These are phyloP conservation scores for Zopfia rhizophila DNA, from an alignment of 2,329 filamentous ascomycete species.

Conservation along the genomic window DNA sequence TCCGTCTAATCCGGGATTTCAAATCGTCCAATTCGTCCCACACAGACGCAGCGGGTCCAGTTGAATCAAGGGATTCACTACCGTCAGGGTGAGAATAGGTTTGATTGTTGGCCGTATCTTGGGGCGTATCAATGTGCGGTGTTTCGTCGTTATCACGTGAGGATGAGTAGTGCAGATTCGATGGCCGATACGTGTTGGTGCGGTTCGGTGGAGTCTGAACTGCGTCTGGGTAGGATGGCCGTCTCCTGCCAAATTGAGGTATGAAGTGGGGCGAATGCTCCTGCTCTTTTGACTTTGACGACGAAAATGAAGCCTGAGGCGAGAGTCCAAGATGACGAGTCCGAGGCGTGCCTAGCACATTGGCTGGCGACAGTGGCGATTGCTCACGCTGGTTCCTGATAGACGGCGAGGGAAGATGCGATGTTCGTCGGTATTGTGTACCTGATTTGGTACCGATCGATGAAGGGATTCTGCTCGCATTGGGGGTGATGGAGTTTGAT, in stretches of 20 bases:
- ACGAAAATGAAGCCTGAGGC: conserved; percentile 40
- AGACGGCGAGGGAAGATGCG: conserved; percentile 42
- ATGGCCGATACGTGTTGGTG: conserved; percentile 45
- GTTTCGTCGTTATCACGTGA: conserved; percentile 41
- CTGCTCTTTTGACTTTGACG: conserved; percentile 34
- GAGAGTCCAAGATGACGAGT: conserved; percentile 41
- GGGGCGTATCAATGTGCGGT: conserved; percentile 36
- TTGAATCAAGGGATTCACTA: conserved; percentile 88
- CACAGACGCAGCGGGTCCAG: conserved; percentile 88
- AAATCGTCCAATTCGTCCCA: conserved; percentile 98
- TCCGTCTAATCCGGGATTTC: conserved; percentile 88
- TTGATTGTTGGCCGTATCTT: conserved; percentile 28
- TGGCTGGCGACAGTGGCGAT: conserved; percentile 41
- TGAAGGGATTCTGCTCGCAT: conserved; percentile 39
- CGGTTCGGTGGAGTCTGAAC: conserved; percentile 45
- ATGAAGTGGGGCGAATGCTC: conserved; percentile 47
- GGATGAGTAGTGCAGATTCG: conserved; percentile 49
- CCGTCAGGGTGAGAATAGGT: conserved; percentile 48
- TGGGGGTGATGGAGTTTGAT: conserved; percentile 37
- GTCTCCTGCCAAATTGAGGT: conserved; percentile 36
- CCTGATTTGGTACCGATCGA: conserved; percentile 37
- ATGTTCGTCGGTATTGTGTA: conserved; percentile 41
- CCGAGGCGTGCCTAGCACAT: conserved; percentile 31
- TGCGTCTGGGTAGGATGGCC: conserved; percentile 45
- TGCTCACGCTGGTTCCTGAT: conserved; percentile 35